phyloP scores from a whole-genome alignment of 2,329 filamentous ascomycete species.

The Zymoseptoria crescenta region DNA sequence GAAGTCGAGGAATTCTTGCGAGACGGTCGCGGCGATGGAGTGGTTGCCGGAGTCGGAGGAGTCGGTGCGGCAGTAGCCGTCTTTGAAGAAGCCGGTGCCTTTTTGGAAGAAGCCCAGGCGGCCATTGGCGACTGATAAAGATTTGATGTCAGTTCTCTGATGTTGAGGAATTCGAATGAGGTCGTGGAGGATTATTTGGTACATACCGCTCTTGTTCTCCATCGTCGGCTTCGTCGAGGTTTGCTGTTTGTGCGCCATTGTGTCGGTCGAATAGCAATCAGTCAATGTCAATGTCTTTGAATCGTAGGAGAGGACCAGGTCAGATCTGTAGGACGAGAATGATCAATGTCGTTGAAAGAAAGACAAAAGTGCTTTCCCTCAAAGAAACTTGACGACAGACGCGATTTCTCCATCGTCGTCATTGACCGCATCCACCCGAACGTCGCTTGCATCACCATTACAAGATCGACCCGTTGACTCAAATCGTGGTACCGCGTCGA shows the following conservation, averaged over 20 bases:
- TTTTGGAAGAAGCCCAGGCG: conserved; percentile 10
- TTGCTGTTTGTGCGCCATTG: conserved; percentile 11
- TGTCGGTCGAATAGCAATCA: neutral
- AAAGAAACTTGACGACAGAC: neutral
- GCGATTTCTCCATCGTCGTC: neutral
- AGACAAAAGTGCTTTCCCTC: neutral
- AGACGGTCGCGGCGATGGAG: conserved; percentile 15
- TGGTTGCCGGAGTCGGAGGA: conserved; percentile 6
- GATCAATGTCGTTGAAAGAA: neutral
- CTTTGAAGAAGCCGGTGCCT: conserved; percentile 10
- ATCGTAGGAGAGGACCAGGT: too few species aligned
- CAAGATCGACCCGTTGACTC: neutral
- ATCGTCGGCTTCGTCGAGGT: conserved; percentile 18
- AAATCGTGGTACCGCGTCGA: neutral
- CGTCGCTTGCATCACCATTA: conserved; percentile 1
- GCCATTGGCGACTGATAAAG: conserved; percentile 4
- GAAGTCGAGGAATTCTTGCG: conserved; percentile 13
- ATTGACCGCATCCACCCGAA: neutral
- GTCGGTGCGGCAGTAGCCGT: conserved; percentile 12
- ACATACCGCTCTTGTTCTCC: conserved; percentile 18
- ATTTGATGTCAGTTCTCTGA: neutral
- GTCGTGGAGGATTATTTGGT: neutral
- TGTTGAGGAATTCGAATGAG: neutral
- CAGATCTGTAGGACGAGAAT: too few species aligned
- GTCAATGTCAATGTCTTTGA: neutral